Evolutionary conservation across 2,329 filamentous ascomycete genomes (phyloP).

Genomic region (Paraconiothyrium sp.): DNA sequence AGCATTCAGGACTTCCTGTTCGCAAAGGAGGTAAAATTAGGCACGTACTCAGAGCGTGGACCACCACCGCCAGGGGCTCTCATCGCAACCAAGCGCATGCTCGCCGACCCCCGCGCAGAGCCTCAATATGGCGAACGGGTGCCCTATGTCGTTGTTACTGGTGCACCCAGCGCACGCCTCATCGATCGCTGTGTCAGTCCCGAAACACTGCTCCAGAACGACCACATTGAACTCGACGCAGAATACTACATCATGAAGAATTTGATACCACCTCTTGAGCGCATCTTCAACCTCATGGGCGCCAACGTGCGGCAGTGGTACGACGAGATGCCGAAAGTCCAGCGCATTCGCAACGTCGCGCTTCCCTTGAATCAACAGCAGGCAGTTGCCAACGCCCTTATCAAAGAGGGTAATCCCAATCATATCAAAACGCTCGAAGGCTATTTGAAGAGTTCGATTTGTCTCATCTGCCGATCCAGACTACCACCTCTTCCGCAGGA

Average conservation of each 20-base stretch:
- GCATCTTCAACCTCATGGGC: slow-evolving; percentile 95
- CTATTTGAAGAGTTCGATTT: slow-evolving; percentile 86
- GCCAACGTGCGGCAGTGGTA: slow-evolving; percentile 93
- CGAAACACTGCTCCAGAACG: slow-evolving; percentile 79
- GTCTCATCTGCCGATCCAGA: slow-evolving; percentile 76
- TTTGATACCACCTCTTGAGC: slow-evolving; percentile 90
- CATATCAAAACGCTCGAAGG: slow-evolving; percentile 83
- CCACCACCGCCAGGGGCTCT: slow-evolving; percentile 86
- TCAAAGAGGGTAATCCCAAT: slow-evolving; percentile 36
- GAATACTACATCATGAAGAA: slow-evolving; percentile 99
- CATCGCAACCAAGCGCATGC: slow-evolving; percentile 86
- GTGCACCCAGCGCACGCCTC: slow-evolving; percentile 83
- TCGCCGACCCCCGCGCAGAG: slow-evolving; percentile 84
- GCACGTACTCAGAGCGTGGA: slow-evolving; percentile 84
- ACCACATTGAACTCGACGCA: slow-evolving; percentile 83
- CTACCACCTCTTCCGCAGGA: slow-evolving; percentile 51
- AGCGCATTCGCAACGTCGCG: slow-evolving; percentile 73
- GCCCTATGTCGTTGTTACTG: slow-evolving; percentile 91
- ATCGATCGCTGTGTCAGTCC: slow-evolving; percentile 91
- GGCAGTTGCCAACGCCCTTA: slow-evolving; percentile 22
- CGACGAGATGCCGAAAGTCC: slow-evolving; percentile 94
- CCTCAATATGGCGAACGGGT: slow-evolving; percentile 96
- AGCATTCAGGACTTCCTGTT: slow-evolving; percentile 97
- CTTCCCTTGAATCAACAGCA: slow-evolving; percentile 31
- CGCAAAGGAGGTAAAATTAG: slow-evolving; percentile 88